Percentiles rank a stretch among this genome's conserved stretches.
phyloP scores from a whole-genome alignment of 768 basidiomycete genomes.

The Grammothele lineata region DNA sequence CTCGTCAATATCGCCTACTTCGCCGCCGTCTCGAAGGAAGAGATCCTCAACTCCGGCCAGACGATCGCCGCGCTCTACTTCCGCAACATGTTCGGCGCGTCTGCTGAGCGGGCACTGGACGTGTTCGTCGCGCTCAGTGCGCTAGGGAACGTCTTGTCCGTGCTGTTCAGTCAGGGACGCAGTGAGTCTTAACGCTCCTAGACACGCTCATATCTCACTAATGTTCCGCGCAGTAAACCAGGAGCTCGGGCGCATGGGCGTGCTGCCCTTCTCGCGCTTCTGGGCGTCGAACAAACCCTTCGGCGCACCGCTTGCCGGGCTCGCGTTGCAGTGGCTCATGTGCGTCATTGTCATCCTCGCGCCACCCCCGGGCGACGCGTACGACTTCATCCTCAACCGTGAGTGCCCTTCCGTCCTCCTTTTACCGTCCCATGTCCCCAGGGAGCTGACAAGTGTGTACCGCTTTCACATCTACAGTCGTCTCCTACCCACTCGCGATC shows the following conservation, averaged over 20 bases:
- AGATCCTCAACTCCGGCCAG: slow-evolving; percentile 39
- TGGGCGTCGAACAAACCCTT: slow-evolving; percentile 47
- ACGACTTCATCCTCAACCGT: slow-evolving; percentile 32
- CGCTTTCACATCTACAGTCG: slow-evolving; percentile 44
- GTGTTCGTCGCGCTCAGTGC: slow-evolving; percentile 37
- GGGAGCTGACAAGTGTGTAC: slow-evolving; percentile 52
- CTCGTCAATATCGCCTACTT: slow-evolving; percentile 41
- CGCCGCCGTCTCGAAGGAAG: slow-evolving; percentile 38
- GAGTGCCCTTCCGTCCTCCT: slow-evolving; percentile 26
- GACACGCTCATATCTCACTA: no score
- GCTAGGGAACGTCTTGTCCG: slow-evolving; percentile 36
- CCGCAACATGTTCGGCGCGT: slow-evolving; percentile 42
- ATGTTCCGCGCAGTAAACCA: no score
- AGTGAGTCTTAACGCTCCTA: no score
- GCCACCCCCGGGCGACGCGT: slow-evolving; percentile 32
- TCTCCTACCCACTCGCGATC: not conserved
- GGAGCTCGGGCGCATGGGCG: slow-evolving; percentile 50
- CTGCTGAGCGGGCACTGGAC: slow-evolving; percentile 31
- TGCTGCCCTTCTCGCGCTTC: slow-evolving; percentile 44
- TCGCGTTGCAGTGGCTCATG: slow-evolving; percentile 51
- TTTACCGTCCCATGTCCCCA: slow-evolving; percentile 39
- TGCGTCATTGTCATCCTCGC: slow-evolving; percentile 43
- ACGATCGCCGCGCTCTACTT: slow-evolving; percentile 49
- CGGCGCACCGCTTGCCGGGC: slow-evolving; percentile 44
- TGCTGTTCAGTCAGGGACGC: slow-evolving; percentile 21